A percentile compares a stretch with the other conserved stretches of the same genome.
Conservation (phyloP, 148 eudicot genomes). For the Dianthus caryophyllus region DNA sequence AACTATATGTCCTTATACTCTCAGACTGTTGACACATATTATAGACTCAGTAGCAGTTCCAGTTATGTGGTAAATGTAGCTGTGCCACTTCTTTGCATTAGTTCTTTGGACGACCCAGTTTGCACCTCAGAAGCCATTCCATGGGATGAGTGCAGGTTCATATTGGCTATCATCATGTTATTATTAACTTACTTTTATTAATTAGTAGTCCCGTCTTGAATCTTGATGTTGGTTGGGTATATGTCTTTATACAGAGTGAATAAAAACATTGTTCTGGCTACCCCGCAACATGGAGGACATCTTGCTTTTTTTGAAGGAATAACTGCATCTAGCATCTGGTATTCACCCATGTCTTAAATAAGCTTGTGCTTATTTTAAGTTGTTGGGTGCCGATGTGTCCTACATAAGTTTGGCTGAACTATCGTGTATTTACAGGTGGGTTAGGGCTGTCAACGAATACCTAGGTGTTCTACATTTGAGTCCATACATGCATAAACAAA, state of each 20-base stretch:
- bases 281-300: constrained; percentile 86
- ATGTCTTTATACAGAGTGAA: constrained; percentile 49
- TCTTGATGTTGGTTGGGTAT: constrained; percentile 5
- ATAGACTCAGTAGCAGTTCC: constrained; percentile 73
- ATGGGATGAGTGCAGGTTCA: constrained; percentile 96
- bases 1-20: constrained; percentile 20
- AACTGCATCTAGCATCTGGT: constrained; percentile 80
- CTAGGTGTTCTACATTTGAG: constrained; percentile 52
- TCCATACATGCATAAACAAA: constrained; percentile 55
- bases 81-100: constrained; percentile 85
- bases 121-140: constrained; percentile 94
- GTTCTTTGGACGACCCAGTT: constrained; percentile 92
- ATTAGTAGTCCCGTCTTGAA: constrained; percentile 3
- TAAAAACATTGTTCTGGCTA: constrained; percentile 74
- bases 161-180: constrained; percentile 12
- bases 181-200: background rate
- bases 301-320: constrained; percentile 89
- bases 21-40: constrained; percentile 91
- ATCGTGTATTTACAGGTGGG: constrained; percentile 71
- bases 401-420: constrained; percentile 8
- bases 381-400: background rate
- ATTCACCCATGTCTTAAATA: constrained; percentile 14
- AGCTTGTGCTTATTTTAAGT: background rate
- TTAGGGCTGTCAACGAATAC: constrained; percentile 66
- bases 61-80: constrained; percentile 57